These are phyloP conservation scores for Zalerion maritima DNA, from an alignment of 495 filamentous ascomycete genomes.

Conservation along the genomic window DNA sequence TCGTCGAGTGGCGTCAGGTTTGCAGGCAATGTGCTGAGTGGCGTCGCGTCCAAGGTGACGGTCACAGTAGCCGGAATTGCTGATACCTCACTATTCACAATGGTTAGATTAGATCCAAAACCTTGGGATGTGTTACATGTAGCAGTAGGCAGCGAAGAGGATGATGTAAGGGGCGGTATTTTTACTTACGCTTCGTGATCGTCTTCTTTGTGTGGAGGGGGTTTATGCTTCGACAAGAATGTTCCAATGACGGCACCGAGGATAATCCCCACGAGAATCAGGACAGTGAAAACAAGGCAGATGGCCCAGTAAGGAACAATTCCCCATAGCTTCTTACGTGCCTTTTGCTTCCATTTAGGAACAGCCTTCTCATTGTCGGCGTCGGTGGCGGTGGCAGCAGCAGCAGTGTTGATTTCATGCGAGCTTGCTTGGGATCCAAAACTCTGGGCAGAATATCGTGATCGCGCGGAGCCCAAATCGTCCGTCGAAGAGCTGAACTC, in stretches of 20 bases:
- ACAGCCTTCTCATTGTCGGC: slow-evolving; percentile 27
- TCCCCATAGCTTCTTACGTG: slow-evolving; percentile 44
- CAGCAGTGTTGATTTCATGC: slow-evolving; percentile 25
- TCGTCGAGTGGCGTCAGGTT: slow-evolving; percentile 45
- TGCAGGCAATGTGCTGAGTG: slow-evolving; percentile 41
- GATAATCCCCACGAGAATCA: slow-evolving; percentile 46
- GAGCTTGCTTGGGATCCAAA: slow-evolving; percentile 29
- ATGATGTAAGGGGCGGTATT: too few relatives aligned
- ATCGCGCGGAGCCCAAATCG: slow-evolving; percentile 35
- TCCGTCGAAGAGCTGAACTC: slow-evolving; percentile 41
- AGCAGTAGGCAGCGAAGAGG: too few relatives aligned
- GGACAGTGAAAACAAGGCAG: slow-evolving; percentile 34
- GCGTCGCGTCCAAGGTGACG: slow-evolving; percentile 48
- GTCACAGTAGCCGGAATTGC: slow-evolving; percentile 37
- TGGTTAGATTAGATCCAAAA: too few relatives aligned
- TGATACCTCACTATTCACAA: too few relatives aligned
- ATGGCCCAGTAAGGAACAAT: slow-evolving; percentile 56
- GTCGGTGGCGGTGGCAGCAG: slow-evolving; percentile 9
- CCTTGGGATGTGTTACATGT: too few relatives aligned
- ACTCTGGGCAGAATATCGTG: slow-evolving; percentile 36
- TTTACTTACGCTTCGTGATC: slow-evolving; percentile 10
- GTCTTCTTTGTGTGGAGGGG: slow-evolving; percentile 10
- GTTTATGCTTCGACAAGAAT: slow-evolving; percentile 16
- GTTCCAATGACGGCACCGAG: slow-evolving; percentile 40
- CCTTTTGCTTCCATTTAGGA: slow-evolving; percentile 43